A percentile compares a stretch with the other conserved stretches of the same genome.
These are phyloP conservation scores for Rickenella mellea DNA, from an alignment of 768 basidiomycete species.

Conservation along the genomic window DNA sequence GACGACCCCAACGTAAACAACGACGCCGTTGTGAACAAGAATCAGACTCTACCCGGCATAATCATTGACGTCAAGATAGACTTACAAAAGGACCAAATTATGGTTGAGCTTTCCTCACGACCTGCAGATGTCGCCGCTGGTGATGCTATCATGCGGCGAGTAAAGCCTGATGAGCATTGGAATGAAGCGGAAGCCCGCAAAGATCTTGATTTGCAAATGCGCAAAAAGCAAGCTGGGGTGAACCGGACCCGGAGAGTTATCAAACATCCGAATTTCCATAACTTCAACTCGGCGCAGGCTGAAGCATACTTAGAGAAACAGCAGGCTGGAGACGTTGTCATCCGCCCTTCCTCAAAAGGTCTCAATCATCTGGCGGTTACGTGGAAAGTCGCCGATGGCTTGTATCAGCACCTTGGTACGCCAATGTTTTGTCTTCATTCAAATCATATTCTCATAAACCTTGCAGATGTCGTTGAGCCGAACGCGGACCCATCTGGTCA, in stretches of 20 bases:
- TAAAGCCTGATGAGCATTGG: conserved; percentile 54
- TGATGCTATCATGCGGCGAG: conserved; percentile 52
- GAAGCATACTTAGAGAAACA: conserved; percentile 84
- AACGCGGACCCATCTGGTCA: conserved; percentile 68
- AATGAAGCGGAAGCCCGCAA: conserved; percentile 53
- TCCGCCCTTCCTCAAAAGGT: conserved; percentile 93
- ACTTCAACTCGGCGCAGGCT: conserved; percentile 83
- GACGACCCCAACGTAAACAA: conserved; percentile 33
- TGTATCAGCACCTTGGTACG: conserved; percentile 95
- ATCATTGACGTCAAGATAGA: conserved; percentile 66
- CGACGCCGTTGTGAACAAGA: conserved; percentile 53
- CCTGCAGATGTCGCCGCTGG: conserved; percentile 50
- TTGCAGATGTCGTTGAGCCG: conserved; percentile 70
- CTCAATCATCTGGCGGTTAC: conserved; percentile 90
- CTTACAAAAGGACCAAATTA: conserved; percentile 49
- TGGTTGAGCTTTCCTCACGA: conserved; percentile 68
- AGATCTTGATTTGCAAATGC: conserved; percentile 61
- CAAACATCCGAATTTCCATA: conserved; percentile 97
- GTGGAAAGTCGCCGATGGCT: conserved; percentile 95
- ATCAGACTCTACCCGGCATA: conserved; percentile 72
- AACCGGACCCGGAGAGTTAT: conserved; percentile 77
- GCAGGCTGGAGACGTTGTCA: conserved; percentile 92
- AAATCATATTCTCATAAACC: neutral
- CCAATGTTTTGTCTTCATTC: conserved; percentile 1
- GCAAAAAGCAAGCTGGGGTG: conserved; percentile 80